Evolutionary conservation across 225 moss, liverwort and hornwort species (phyloP), one percentile per base, ranked within the genome.

Genomic region (Anthoceros angustus): DNA sequence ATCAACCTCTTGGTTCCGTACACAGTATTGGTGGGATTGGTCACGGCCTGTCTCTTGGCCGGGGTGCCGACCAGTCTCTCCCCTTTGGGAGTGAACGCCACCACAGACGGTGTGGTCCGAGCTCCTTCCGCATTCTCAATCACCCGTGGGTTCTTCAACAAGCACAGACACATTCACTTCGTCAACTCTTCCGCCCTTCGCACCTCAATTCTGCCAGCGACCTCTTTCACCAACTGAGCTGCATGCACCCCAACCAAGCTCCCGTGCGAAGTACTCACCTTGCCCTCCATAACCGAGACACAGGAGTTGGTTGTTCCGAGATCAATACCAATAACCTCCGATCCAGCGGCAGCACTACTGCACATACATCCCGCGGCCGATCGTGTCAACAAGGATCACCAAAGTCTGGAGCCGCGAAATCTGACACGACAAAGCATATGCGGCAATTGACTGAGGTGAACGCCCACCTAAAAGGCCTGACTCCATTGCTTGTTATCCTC

Each of bases 281-380:
- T 80, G 25, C 80, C 77, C 70, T 80, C 77, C 77, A 80, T 74
- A 9, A 77, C 77, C n/a, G 80, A 69, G 2, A 80, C 80, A 25
- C 80, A 80, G 12, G 77, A 80, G 40, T 80, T 80, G n/a, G 77
- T 84, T 32, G 83, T 84, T 12, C 83, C 83, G 70, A 84, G 70
- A 65, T 84, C 83, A 11, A 84, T 81, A 69, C 83, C 83, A 50
- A 84, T 78, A 12, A 84, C 81, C 70, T 83, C 83, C 63, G 80
- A 69, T 1, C 77, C 83, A 10, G 83, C 82, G 21, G 70, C 72
- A 0, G 61, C 72, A 62, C 75, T 79, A 68, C 41, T n/a, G n/a
- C n/a, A n/a, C n/a, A n/a, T n/a, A n/a, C n/a, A n/a, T n/a, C n/a
- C n/a, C n/a, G n/a, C n/a, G n/a, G n/a, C n/a, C n/a, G n/a, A n/a